Base-by-base conservation (phyloP, 108 stramenopile genomes). In the Cyclotella atomus region DNA sequence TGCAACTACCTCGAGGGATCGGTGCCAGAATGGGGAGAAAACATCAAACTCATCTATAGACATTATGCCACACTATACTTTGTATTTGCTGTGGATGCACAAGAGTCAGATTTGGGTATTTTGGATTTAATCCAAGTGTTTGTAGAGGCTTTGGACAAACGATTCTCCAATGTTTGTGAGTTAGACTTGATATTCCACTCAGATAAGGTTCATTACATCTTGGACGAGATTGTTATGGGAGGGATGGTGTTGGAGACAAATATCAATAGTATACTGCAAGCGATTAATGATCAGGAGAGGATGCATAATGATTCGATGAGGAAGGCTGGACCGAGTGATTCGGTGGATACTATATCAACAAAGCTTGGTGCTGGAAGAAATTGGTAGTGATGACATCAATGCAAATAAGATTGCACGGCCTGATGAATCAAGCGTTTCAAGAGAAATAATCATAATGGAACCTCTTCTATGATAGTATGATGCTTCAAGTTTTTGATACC, bases 191-290 rank as follows among this genome's bases (percentile, higher is more conserved):
- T 99, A 60, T 99, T 99, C 75, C 98, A 98, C 82, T 93, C 93
- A 32, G 98, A 99, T 87, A 84, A 93, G 53, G 90, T 93, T 1
- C 92, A 95, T 70, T 97, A 94, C 56, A 69, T 94, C 21, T 70
- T 95, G 70, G 96, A 97, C 77, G 99, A 99, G 70, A 98, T 99
- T 53, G 98, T 99, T 28, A 99, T 99, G 98, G 99, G 96, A 17
- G 98, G 99, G 19, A 98, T 99, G 98, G 99, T 99, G 20, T 79
- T 99, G 63, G 99, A 99, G 75, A 99, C 98, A 17, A 99, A 98
- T 83, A 97, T 98, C 65, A 84, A 79, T 68, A 57, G 83, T 16
- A 96, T 99, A 64, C 76, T 99, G 38, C 84, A 89, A 50, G 89
- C 97, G 12, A 89, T 98, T 63, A 95, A 92, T 56, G 98, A 98